Evolutionary conservation across 1,284 basidiomycete species (phyloP), one percentile per base, ranked within the genome.

Genomic region (Wolfiporia cocos): DNA sequence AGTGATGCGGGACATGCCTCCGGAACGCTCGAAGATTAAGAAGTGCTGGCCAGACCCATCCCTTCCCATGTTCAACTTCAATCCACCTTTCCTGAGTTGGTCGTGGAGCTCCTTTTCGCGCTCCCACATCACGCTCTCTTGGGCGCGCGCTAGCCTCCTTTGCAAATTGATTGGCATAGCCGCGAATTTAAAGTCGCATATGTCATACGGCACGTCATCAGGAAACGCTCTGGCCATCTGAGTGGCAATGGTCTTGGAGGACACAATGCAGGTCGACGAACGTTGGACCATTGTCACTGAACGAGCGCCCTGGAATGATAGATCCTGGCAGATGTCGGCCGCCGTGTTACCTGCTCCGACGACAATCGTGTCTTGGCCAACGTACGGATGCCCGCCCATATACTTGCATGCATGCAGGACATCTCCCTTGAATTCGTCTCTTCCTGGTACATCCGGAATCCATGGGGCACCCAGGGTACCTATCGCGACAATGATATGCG

Each of bases 401-500:
- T 70, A 70, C 22, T 56, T 24, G 32, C 59, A 57, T 5, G 73
- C 70, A 51, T 77, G 75, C 4, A 70, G 44, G 19, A 67, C 56
- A 15, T 42, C 53, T 15, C 74, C 74, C 11, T 51, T 52, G 59
- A 71, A 78, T 11, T 55, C 42, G 11, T 65, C 64, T 18, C 41
- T 41, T 17, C 57, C 63, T 15, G 70, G 67, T 50, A 73, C 62
- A 23, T 60, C 51, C 1, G 74, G 74, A 12, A 73, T 61, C 22
- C 68, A 63, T 1, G 70, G 66, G 37, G 66, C 58, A 4, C 72
- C 74, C 3, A 72, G 71, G 0, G 67, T 62, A 4, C 81, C 79
- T 1, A 72, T 74, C 1, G 81, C 78, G 39, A 84, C 65, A n/a
- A 86, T 59, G 42, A 81, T 53, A 52, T 79, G 74, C 12, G 69